Evolutionary conservation across 179 eudicot genomes (phyloP).

Genomic region (Patellifolia procumbens): DNA sequence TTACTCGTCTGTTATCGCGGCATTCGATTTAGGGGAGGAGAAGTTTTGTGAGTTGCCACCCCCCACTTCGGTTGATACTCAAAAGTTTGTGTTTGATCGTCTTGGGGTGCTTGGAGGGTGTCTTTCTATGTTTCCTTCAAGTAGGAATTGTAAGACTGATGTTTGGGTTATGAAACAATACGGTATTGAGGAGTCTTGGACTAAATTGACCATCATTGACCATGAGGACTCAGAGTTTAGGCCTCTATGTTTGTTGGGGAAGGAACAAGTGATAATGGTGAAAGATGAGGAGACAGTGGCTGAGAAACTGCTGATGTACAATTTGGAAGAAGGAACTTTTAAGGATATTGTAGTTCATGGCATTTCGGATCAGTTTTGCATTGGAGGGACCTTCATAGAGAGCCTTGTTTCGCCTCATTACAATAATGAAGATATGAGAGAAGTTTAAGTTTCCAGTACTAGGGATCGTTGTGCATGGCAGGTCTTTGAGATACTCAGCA

Average conservation of each 20-base stretch:
- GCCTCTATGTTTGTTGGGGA: conserved; percentile 1
- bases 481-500: no score
- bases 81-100: not conserved
- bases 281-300: conserved; percentile 6
- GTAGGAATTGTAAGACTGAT: not conserved
- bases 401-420: no score
- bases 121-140: conserved; percentile 9
- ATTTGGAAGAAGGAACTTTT: no score
- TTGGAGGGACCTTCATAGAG: no score
- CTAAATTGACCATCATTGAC: conserved; percentile 8
- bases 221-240: not conserved
- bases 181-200: conserved; percentile 24
- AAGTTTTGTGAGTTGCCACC: conserved; percentile 16
- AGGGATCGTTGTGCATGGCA: no score
- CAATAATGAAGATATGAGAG: no score
- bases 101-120: conserved; percentile 23
- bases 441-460: no score
- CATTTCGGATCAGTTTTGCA: no score
- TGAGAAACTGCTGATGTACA: conserved; percentile 21
- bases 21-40: conserved; percentile 21
- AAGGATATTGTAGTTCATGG: no score
- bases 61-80: conserved; percentile 5
- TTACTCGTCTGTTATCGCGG: conserved; percentile 13
- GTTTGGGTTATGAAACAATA: conserved; percentile 26
- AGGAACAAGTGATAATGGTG: conserved; percentile 20